Evolutionary conservation across 176 grass and related monocot genomes (phyloP), one percentile per base, ranked within the genome.

Genomic region (Pontederia crassipes): DNA sequence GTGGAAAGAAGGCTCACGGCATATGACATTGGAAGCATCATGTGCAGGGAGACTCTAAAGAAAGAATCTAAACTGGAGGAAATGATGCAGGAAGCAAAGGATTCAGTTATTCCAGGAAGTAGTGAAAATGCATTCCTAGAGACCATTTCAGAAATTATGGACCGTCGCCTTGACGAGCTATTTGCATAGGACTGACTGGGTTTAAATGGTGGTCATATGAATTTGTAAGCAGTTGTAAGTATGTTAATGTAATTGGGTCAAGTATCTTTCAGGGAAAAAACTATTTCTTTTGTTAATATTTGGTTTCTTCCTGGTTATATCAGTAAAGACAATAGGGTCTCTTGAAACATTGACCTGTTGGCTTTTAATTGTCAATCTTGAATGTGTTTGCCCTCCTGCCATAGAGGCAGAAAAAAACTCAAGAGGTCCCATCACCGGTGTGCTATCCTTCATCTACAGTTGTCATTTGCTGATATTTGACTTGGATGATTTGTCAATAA

Each of bases 1-100:
- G 70, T 68, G 40, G 52, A 64, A 4, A 81, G 74, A 13, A 73
- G 83, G 52, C 73, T 91, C 28, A 83, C 83, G 55, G 83, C 88
- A 2, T 78, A 74, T 63, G 83, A 86, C 58, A 91, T 92, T 54
- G 88, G 88, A n/a, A 81, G 79, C 35, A 75, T 92, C 75, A 56
- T 92, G 77, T 91, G 79, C 68, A 90, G 86, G 78, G 86, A 82
- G 55, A 82, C 78, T 73, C 74, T 85, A 62, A 90, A 85, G 70
- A 90, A 74, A 49, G 79, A 70, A 17, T 90, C 86, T 46, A 65
- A 75, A 52, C 85, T 90, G 49, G 86, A 90, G 64, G 54, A 62
- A 51, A 85, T 90, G 62, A 69, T 90, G 58, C 82, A 69, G 51
- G 78, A 90, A 82, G 86, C 82, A 0, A 82, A 85, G 82, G 81